Evolutionary conservation across 305 asterid species (phyloP).

Genomic region (Rubia tinctorum): DNA sequence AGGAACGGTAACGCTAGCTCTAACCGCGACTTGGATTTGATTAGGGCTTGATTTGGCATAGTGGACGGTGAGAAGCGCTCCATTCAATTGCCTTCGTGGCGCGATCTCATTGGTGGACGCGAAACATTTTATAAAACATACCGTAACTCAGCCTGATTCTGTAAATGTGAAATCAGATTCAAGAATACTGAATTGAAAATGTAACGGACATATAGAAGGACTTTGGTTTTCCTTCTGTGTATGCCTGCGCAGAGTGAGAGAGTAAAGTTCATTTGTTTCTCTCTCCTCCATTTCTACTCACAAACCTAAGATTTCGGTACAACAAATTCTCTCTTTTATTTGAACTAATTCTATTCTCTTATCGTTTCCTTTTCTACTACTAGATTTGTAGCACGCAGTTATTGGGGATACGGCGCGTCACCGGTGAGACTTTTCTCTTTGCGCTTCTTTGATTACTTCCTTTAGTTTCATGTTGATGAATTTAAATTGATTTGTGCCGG

Average conservation of each 20-base stretch:
- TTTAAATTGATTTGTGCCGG: neutral
- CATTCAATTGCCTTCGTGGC: conserved; percentile 14
- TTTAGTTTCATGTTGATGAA: neutral
- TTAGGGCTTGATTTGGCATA: conserved; percentile 20
- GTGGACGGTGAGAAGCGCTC: conserved; percentile 20
- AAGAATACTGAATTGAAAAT: neutral
- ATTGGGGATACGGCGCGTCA: conserved; percentile 18
- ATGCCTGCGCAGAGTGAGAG: neutral
- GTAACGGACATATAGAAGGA: conserved; percentile 3
- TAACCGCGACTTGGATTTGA: conserved; percentile 8
- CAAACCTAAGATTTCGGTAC: conserved; percentile 37
- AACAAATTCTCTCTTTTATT: conserved; percentile 17
- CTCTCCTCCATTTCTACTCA: conserved; percentile 32
- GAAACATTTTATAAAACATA: neutral
- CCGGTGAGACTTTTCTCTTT: conserved; percentile 5
- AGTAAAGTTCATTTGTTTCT: conserved; percentile 15
- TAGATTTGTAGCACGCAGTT: conserved; percentile 17
- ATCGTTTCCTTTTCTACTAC: conserved; percentile 11
- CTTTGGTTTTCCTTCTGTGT: neutral
- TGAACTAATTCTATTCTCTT: conserved; percentile 1
- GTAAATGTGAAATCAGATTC: neutral
- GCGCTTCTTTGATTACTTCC: neutral
- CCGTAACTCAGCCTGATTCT: neutral
- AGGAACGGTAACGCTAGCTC: neutral
- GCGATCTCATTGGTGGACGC: neutral